phyloP scores from a whole-genome alignment of 495 filamentous ascomycete species.

The Penicillium odoratum region DNA sequence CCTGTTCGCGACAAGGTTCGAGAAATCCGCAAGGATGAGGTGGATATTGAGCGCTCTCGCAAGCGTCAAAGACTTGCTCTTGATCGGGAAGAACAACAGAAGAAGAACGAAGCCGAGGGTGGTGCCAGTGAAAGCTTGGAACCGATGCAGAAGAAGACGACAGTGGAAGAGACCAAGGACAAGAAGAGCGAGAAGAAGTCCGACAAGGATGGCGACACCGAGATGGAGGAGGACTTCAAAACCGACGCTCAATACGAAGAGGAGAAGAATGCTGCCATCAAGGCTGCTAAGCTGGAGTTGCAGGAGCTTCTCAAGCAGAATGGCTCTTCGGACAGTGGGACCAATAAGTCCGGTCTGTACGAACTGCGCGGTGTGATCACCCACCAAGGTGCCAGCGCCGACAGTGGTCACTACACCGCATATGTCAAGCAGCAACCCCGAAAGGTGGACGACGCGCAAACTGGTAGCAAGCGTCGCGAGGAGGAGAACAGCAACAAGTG shows the following conservation, averaged over 20 bases:
- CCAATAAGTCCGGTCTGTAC: constrained; percentile 91
- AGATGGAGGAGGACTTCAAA: constrained; percentile 79
- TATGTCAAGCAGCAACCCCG: constrained; percentile 89
- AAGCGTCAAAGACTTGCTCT: constrained; percentile 82
- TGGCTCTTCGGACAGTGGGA: constrained; percentile 70
- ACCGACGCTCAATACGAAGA: constrained; percentile 90
- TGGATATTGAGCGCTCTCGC: constrained; percentile 81
- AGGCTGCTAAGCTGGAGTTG: constrained; percentile 80
- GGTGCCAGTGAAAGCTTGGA: constrained; percentile 35
- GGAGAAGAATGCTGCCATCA: constrained; percentile 71
- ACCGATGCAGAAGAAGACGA: constrained; percentile 53
- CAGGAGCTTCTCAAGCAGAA: constrained; percentile 69
- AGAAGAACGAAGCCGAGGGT: constrained; percentile 42
- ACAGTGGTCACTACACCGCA: constrained; percentile 96
- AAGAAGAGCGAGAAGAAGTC: constrained; percentile 54
- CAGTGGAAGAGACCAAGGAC: constrained; percentile 51
- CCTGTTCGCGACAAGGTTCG: constrained; percentile 93
- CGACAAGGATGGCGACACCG: constrained; percentile 63
- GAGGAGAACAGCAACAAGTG: constrained; percentile 94
- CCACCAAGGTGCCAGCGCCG: constrained; percentile 95
- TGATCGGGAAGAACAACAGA: constrained; percentile 55
- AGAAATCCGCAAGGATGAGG: constrained; percentile 90
- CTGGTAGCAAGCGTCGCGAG: constrained; percentile 66
- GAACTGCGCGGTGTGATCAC: constrained; percentile 93
- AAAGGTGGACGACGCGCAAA: constrained; percentile 55